Base-by-base conservation (phyloP, 768 basidiomycete genomes). In the Dioszegia aurantiaca region DNA sequence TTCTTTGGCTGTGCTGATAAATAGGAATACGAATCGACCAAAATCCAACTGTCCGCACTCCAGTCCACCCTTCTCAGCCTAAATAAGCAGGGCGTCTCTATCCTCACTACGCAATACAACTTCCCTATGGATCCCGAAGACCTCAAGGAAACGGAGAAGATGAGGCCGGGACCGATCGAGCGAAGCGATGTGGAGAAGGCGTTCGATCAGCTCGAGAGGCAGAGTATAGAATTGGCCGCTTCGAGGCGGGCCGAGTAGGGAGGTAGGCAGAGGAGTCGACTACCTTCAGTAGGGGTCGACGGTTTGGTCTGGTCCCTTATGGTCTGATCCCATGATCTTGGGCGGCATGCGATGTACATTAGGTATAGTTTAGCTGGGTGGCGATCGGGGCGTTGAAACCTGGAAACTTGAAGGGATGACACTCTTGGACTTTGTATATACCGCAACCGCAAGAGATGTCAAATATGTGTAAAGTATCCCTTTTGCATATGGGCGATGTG, bases 1-100 rank as follows among this genome's bases (percentile, higher is more conserved):
- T n/a, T n/a, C n/a, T n/a, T n/a, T n/a, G n/a, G n/a, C n/a, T n/a
- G n/a, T n/a, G 33, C 33, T 33, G 33, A 33, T 33, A 33, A 6
- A 14, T 33, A 64, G 63, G 41, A 56, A n/a, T 55, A 48, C 21
- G 62, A 64, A 37, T 31, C 49, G 4, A 47, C 51, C 40, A 52
- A 51, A 10, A 60, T 67, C 36, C 57, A 67, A 46, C 26, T 36
- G 4, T 47, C 60, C 2, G 66, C 66, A n/a, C 58, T 64, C 14
- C 59, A 56, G 11, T n/a, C 51, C 4, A 54, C 66, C 26, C 57
- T 67, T 14, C 28, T 30, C n/a, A 55, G 51, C 12, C 33, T 47
- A 23, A 40, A 59, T 10, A 28, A 45, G 28, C 31, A 59, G 26
- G 46, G 51, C 26, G 11, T 55, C 3, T 58, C 61, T 1, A 43